Conservation (phyloP, 495 filamentous ascomycete genomes). For the Xanthoparmelia taractica region DNA sequence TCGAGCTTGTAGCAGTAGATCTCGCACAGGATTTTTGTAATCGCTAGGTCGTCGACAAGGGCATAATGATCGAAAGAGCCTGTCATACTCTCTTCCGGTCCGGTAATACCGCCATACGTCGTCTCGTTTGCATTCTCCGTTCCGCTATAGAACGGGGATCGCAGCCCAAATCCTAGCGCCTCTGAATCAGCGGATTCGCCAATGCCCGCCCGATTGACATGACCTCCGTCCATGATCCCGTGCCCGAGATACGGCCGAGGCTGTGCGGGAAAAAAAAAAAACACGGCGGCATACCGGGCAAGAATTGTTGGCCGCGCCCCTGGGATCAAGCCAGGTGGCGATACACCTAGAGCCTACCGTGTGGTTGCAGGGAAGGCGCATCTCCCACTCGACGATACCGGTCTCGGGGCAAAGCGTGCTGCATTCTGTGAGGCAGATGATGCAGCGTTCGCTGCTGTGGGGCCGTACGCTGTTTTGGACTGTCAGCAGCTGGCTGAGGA, state of each 20-base stretch:
- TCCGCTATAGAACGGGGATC: no score
- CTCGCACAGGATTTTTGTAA: background rate
- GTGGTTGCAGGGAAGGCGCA: background rate
- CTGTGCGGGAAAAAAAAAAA: background rate
- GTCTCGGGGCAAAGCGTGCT: background rate
- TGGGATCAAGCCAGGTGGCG: background rate
- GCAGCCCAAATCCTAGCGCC: no score
- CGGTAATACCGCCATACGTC: no score
- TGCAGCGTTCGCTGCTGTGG: background rate
- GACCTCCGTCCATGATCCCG: background rate
- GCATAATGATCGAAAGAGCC: background rate
- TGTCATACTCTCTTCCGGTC: background rate
- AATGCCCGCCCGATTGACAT: background rate
- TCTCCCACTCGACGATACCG: background rate
- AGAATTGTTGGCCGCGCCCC: background rate
- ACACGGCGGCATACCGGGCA: background rate
- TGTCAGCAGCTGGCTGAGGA: background rate
- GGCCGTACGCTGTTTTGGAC: background rate
- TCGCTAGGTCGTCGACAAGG: background rate
- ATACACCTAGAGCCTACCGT: background rate
- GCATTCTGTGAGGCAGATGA: background rate
- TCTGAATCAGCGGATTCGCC: background rate
- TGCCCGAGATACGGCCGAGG: constrained; percentile 2
- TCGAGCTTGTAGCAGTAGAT: background rate
- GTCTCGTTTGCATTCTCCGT: no score